Base-by-base conservation (phyloP, 2,329 filamentous ascomycete species). In the Ramularia collo-cygni region DNA sequence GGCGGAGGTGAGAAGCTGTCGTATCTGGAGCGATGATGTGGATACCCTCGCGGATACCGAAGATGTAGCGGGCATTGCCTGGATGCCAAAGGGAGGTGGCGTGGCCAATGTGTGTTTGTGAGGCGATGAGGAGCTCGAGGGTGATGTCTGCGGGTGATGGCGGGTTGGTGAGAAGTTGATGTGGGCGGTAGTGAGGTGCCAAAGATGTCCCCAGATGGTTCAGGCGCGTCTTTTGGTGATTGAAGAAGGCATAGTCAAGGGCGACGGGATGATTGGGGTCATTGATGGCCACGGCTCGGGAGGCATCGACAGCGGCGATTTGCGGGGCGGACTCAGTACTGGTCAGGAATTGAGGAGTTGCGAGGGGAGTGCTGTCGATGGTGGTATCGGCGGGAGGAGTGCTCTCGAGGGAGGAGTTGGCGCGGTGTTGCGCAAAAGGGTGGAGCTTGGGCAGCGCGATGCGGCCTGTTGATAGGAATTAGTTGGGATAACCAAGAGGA, bases 11-110 rank as follows among this genome's bases (percentile, higher is more conserved):
- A 12, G 88, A 83, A 10, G 88, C 87, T 21, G 85, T 96, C 44
- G 79, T 75, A 61, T 98, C 92, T 3, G 96, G 79, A 8, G 83
- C 84, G 63, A 98, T 95, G 61, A 98, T 88, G 41, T 60, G 57
- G 13, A 60, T 58, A 12, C 84, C 87, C 52, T 92, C 77, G 31
- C 92, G 76, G 46, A 94, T 77, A 54, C 92, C 92, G 62, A 85
- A 89, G 61, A 98, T 96, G 68, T 96, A 96, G 52, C 85, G 78
- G 50, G 88, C 82, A 68, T 96, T 98, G 37, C 79, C 81, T 8
- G 92, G 89, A 66, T 98, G 94, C 92, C 92, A 98, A 35, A 89
- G 75, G 46, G 85, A 85, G 0, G 84, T 90, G 57, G 85, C 77
- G 67, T 98, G 92, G 48, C 92, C 92, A 64, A 96, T 79, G 66